Base-by-base conservation (phyloP, 768 basidiomycete species). In the Megacollybia marginata region DNA sequence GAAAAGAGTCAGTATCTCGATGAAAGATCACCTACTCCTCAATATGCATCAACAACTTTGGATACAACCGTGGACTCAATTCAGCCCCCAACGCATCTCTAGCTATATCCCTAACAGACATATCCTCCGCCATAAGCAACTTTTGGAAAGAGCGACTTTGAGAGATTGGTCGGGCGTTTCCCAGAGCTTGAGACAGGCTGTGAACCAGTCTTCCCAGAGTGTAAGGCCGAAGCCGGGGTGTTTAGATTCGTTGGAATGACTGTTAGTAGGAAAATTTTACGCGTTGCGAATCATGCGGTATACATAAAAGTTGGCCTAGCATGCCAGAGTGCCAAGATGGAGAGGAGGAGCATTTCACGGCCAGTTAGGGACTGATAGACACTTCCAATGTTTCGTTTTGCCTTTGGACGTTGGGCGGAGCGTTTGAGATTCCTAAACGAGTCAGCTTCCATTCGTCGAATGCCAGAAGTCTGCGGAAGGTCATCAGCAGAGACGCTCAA, bases 321-420 rank as follows among this genome's bases (percentile, higher is more conserved):
- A 16, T 85, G 76, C 82, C 83, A 90, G 31, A 91, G 66, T 0
- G 85, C 73, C 9, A 88, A 66, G n/a, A 88, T 73, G 4, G 77
- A 79, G 2, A 90, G 69, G 9, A 88, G 65, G 9, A 92, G 71
- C 12, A 88, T 69, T 54, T 92, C 89, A 36, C 78, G 70, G 54
- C 89, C 87, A 0, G 74, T n/a, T n/a, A n/a, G n/a, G n/a, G n/a
- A n/a, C n/a, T n/a, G n/a, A n/a, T n/a, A n/a, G n/a, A n/a, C n/a
- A n/a, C n/a, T n/a, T 5, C 70, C 68, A 2, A 73, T 72, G 31
- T 71, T 71, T 1, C 78, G 76, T 51, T 79, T 80, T 9, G 76
- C 76, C 60, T 79, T 85, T 3, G 88, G 88, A 13, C 82, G 73
- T 2, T 66, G 55, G 5, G 78, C 70, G 12, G 74, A 55, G 43